Base-by-base conservation (phyloP, 108 stramenopile species). In the Nitzschia putrida region DNA sequence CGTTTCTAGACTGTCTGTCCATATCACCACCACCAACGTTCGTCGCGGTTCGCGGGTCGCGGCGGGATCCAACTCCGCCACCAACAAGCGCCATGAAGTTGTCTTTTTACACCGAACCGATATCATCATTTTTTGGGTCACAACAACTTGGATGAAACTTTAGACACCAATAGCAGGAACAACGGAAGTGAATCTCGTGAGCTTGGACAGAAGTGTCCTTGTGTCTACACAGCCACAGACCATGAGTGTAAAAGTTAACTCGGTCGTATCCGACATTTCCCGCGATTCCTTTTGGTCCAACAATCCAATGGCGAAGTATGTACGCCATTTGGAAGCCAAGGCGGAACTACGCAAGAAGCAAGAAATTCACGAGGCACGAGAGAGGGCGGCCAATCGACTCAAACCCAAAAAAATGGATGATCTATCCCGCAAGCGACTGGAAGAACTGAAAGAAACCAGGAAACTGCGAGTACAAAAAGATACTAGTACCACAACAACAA, bases 401-500 rank as follows among this genome's bases (percentile, higher is more conserved):
- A 77, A 80, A 38, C 86, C 87, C 21, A 81, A 83, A 42, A 61
- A 64, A 16, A 66, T 87, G 67, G 72, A 83, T 34, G 66, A 81
- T 22, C 61, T 75, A 43, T 67, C 85, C 20, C 64, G 21, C 21
- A 12, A 9, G 10, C 87, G 90, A 44, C 57, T 91, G 16, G 72
- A 64, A 41, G 74, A 87, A 73, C 58, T 91, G 50, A 85, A 83
- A 43, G 57, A 40, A 11, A 82, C 86, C 11, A 83, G 85, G 76
- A 57, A 61, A n/a, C 8, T 44, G 37, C 58, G 51, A 43, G 3
- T 13, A 51, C 38, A 50, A n/a, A 16, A 0, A n/a, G 12, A 39
- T 9, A 4, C 47, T 10, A 70, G 14, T 7, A 50, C 41, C 25
- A 12, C 45, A 24, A 52, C 41, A 41, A 61, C n/a, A 0, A 43